These are phyloP conservation scores for Candida quercuum DNA, from an alignment of 805 yeast species.

Conservation along the genomic window DNA sequence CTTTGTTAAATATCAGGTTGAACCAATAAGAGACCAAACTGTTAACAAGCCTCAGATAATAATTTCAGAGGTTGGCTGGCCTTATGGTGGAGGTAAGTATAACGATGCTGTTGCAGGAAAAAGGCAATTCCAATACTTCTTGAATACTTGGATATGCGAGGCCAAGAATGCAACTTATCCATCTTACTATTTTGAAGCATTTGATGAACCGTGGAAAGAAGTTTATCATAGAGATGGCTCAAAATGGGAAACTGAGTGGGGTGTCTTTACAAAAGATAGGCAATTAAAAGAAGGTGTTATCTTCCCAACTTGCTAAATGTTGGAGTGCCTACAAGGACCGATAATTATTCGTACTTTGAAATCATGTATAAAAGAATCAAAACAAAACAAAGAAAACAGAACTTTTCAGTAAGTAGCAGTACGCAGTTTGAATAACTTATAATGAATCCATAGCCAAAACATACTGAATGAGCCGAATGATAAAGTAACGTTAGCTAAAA, in stretches of 20 bases:
- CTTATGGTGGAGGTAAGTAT: conserved; percentile 51
- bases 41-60: conserved; percentile 28
- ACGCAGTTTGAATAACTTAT: conserved; percentile 33
- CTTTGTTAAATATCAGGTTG: conserved; percentile 37
- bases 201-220: conserved; percentile 68
- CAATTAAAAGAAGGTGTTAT: conserved; percentile 36
- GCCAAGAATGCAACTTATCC: conserved; percentile 31
- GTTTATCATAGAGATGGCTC: conserved; percentile 42
- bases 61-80: conserved; percentile 72
- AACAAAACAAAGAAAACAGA: too few relatives aligned
- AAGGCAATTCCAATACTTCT: conserved; percentile 38
- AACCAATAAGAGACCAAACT: conserved; percentile 28
- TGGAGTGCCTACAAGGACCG: too few relatives aligned
- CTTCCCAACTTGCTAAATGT: conserved; percentile 32
- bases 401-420: background rate
- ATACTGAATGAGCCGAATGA: conserved; percentile 71
- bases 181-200: conserved; percentile 65
- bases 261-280: conserved; percentile 48
- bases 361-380: too few relatives aligned
- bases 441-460: conserved; percentile 81
- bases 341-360: too few relatives aligned
- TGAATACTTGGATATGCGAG: conserved; percentile 48
- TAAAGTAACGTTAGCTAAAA: conserved; percentile 63
- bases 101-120: conserved; percentile 42
- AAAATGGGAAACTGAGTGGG: conserved; percentile 72